Conservation (phyloP, 2,329 filamentous ascomycete species). For the Scedosporium aurantiacum region DNA sequence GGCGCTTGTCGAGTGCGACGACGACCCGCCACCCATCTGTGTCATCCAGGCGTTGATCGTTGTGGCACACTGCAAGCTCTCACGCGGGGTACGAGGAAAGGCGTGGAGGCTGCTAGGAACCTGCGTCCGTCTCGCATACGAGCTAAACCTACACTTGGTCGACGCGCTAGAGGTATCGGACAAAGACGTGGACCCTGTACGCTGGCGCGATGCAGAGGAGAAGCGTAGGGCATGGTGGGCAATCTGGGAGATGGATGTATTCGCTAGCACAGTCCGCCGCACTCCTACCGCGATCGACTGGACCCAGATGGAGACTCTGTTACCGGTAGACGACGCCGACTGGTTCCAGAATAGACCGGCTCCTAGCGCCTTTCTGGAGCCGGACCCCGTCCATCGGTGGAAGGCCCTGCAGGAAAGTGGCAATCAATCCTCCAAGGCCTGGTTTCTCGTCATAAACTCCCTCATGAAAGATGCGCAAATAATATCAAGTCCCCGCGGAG, state of each 20-base stretch:
- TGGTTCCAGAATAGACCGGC: slow-evolving; percentile 19
- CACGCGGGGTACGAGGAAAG: slow-evolving; percentile 21
- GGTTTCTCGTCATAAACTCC: slow-evolving; percentile 28
- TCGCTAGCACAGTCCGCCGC: slow-evolving; percentile 26
- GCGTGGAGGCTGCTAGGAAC: slow-evolving; percentile 23
- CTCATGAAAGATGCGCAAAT: slow-evolving; percentile 25
- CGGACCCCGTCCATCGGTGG: slow-evolving; percentile 20
- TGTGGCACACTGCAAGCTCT: slow-evolving; percentile 22
- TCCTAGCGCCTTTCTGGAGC: slow-evolving; percentile 19
- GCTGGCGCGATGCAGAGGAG: slow-evolving; percentile 21
- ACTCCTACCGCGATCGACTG: slow-evolving; percentile 24
- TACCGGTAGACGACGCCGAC: slow-evolving; percentile 22
- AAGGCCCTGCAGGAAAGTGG: slow-evolving; percentile 18
- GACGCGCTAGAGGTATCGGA: slow-evolving; percentile 10
- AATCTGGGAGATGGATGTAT: slow-evolving; percentile 32
- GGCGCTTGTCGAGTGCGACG: slow-evolving; percentile 19
- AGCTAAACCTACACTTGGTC: slow-evolving; percentile 21
- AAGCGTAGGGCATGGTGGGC: slow-evolving; percentile 27
- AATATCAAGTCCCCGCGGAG: slow-evolving; percentile 17
- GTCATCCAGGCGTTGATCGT: slow-evolving; percentile 24
- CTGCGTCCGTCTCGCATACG: slow-evolving; percentile 20
- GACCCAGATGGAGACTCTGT: slow-evolving; percentile 22
- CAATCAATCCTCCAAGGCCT: slow-evolving; percentile 23
- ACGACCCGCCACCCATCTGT: slow-evolving; percentile 21
- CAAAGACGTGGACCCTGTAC: slow-evolving; percentile 7